A percentile compares a stretch with the other conserved stretches of the same genome.
Conservation (phyloP, 768 basidiomycete genomes). For the Jaapia argillacea region DNA sequence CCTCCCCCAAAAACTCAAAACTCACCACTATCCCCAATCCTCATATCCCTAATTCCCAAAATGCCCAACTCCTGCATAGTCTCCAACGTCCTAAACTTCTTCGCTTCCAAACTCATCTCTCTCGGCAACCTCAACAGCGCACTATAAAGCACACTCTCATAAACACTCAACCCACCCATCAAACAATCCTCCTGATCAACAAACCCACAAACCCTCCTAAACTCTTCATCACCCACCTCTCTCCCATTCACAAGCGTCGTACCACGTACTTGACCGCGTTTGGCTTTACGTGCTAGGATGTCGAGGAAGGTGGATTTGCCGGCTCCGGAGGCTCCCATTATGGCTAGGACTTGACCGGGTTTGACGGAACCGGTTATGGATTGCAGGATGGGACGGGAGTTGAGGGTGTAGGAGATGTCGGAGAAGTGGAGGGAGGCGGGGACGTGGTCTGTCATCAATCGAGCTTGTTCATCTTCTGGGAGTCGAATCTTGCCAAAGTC, state of each 20-base stretch:
- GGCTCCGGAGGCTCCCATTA: constrained; percentile 95
- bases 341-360: constrained; percentile 87
- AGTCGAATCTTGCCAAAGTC: constrained; percentile 68
- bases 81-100: constrained; percentile 88
- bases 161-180: constrained; percentile 95
- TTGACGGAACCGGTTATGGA: constrained; percentile 74
- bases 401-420: constrained; percentile 69
- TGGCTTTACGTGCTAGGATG: constrained; percentile 85
- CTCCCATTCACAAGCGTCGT: constrained; percentile 81
- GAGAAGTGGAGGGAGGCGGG: constrained; percentile 92
- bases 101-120: constrained; percentile 94
- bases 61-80: constrained; percentile 96
- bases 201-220: constrained; percentile 83
- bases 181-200: constrained; percentile 98
- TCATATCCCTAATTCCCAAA: constrained; percentile 76
- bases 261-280: constrained; percentile 70
- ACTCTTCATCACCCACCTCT: constrained; percentile 60
- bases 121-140: constrained; percentile 83
- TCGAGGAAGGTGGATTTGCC: constrained; percentile 96
- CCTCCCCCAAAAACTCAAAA: constrained; percentile 1
- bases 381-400: constrained; percentile 61
- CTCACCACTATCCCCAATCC: constrained; percentile 83
- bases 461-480: constrained; percentile 72
- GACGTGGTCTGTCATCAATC: constrained; percentile 89
- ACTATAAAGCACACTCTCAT: constrained; percentile 93